phyloP scores from a whole-genome alignment of 1,284 basidiomycete genomes.

The Sporisorium reilianum region DNA sequence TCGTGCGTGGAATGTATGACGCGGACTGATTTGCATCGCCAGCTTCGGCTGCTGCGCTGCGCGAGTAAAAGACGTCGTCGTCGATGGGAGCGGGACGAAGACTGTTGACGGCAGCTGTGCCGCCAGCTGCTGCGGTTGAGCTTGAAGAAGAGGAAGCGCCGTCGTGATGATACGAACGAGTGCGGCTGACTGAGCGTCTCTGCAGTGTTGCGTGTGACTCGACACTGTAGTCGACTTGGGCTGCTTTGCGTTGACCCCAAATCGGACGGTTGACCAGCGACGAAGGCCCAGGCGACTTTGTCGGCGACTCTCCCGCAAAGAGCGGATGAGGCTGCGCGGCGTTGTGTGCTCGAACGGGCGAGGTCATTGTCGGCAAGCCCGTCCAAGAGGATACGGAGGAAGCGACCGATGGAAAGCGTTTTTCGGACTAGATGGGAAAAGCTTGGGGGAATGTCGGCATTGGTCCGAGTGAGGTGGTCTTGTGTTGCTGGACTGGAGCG shows the following conservation, averaged over 20 bases:
- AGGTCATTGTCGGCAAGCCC: conserved; percentile 23
- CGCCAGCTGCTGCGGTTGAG: conserved; percentile 1
- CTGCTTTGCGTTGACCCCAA: conserved; percentile 49
- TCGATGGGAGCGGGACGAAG: conserved; percentile 29
- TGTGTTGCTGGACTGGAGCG: no score
- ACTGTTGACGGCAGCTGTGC: conserved; percentile 3
- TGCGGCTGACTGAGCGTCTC: conserved; percentile 41
- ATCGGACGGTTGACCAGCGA: conserved; percentile 50
- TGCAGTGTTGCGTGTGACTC: conserved; percentile 17
- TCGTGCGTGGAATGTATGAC: conserved; percentile 41
- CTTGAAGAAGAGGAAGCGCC: conserved; percentile 11
- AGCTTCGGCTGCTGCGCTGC: neutral
- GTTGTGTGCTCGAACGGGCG: conserved; percentile 23
- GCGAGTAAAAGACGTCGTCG: conserved; percentile 34
- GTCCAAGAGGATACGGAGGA: neutral
- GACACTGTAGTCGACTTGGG: conserved; percentile 34
- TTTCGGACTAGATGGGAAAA: neutral
- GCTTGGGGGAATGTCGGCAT: neutral
- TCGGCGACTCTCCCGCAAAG: conserved; percentile 44
- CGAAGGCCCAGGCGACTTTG: conserved; percentile 38
- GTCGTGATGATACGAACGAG: conserved; percentile 20
- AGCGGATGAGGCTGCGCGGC: conserved; percentile 38
- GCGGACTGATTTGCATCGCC: conserved; percentile 10
- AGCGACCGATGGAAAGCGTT: neutral
- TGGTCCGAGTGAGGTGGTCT: neutral